Conservation (phyloP, 306 rosid species). For the Notholithocarpus densiflorus region DNA sequence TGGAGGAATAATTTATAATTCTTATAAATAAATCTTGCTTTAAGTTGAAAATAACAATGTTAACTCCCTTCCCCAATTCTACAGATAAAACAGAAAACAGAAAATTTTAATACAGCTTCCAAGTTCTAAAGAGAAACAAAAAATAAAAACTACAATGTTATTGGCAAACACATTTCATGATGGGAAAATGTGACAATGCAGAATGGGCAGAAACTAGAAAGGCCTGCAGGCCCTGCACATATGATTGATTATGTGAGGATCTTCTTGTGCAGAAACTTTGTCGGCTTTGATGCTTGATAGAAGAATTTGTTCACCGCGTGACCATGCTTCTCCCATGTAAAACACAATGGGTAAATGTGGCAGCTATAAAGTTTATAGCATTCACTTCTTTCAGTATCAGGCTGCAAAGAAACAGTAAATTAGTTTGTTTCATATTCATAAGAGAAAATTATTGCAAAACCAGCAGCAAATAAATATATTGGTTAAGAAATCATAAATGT, state of each 20-base stretch:
- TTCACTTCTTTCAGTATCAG: conserved; percentile 16
- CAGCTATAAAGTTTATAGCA: conserved; percentile 8
- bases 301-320: neutral
- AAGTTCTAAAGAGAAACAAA: neutral
- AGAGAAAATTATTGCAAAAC: neutral
- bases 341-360: neutral
- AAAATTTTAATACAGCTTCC: neutral
- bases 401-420: conserved; percentile 16
- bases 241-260: neutral
- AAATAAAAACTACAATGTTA: neutral
- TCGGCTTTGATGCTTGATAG: too few relatives aligned
- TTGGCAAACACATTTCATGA: neutral
- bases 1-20: neutral
- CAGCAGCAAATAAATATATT: neutral
- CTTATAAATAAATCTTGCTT: neutral
- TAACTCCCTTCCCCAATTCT: too few relatives aligned
- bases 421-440: conserved; percentile 12
- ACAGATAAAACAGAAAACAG: neutral
- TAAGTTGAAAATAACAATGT: neutral
- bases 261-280: neutral
- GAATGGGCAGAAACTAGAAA: neutral
- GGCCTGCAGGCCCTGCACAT: neutral
- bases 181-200: neutral
- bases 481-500: neutral
- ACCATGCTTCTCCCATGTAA: neutral